Evolutionary conservation across 2,329 filamentous ascomycete species (phyloP).

Genomic region (Venturiaceae sp.): DNA sequence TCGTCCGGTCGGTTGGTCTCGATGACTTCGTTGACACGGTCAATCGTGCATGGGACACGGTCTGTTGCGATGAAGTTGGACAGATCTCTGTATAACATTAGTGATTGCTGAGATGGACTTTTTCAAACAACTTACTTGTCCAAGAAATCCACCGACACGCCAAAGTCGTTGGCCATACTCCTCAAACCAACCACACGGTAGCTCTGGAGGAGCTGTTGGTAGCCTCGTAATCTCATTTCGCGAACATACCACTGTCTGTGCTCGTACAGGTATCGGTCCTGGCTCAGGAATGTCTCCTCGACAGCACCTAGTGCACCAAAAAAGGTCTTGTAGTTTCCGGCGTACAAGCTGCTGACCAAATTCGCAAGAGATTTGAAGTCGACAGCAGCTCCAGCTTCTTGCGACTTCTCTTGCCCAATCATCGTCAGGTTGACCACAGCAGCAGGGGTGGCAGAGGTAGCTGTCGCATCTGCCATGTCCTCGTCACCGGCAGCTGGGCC

Average conservation of each 20-base stretch:
- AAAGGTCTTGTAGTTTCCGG: conserved; percentile 87
- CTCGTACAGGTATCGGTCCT: conserved; percentile 91
- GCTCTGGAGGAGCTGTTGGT: conserved; percentile 93
- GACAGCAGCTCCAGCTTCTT: conserved; percentile 69
- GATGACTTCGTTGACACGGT: conserved; percentile 92
- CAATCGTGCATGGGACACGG: conserved; percentile 92
- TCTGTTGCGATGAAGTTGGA: conserved; percentile 95
- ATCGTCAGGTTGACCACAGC: conserved; percentile 77
- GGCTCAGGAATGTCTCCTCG: conserved; percentile 86
- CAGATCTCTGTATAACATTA: conserved; percentile 56
- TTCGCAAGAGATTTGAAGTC: conserved; percentile 85
- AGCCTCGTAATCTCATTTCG: conserved; percentile 93
- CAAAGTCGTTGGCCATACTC: conserved; percentile 96
- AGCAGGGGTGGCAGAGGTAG: conserved; percentile 40
- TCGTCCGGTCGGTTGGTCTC: conserved; percentile 97
- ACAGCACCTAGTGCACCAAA: conserved; percentile 83
- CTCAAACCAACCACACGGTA: conserved; percentile 94
- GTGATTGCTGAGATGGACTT: not conserved
- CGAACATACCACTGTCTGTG: conserved; percentile 96
- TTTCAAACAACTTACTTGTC: conserved; percentile 56
- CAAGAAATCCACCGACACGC: conserved; percentile 90
- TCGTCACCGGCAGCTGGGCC: conserved; percentile 70
- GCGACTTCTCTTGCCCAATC: conserved; percentile 52
- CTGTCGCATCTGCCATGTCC: conserved; percentile 56
- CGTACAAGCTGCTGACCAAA: conserved; percentile 86